Evolutionary conservation across 176 grass and related monocot genomes (phyloP).

Genomic region (Raddia guianensis): DNA sequence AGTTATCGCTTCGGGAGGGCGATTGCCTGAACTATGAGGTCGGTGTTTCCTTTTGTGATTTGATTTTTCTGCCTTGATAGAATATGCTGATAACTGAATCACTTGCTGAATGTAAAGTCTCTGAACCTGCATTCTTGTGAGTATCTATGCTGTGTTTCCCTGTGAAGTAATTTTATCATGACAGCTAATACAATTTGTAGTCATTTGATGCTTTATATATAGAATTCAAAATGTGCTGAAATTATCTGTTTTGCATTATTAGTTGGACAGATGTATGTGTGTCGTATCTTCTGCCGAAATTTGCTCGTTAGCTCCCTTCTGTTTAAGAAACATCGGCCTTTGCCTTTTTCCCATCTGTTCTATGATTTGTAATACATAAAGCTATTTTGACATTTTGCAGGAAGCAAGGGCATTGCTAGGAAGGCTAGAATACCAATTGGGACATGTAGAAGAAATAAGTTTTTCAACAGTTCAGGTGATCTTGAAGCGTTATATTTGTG

Average conservation of each 20-base stretch:
- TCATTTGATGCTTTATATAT: no score
- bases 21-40: slow-evolving; percentile 76
- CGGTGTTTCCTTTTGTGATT: background rate
- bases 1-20: slow-evolving; percentile 79
- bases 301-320: background rate
- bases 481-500: no score
- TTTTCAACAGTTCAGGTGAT: no score
- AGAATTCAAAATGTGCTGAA: no score
- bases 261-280: no score
- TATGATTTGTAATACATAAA: slow-evolving; percentile 10
- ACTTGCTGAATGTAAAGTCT: no score
- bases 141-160: no score
- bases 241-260: no score
- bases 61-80: background rate
- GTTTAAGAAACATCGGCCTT: slow-evolving; percentile 11
- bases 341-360: background rate
- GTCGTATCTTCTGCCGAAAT: no score
- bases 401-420: slow-evolving; percentile 95
- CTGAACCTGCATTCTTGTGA: no score
- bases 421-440: slow-evolving; percentile 89
- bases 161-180: no score
- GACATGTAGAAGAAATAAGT: slow-evolving; percentile 89
- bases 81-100: background rate
- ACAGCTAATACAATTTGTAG: no score
- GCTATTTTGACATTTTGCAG: slow-evolving; percentile 54